Base-by-base conservation (phyloP, 345 rosid species). In the Draba incana region DNA sequence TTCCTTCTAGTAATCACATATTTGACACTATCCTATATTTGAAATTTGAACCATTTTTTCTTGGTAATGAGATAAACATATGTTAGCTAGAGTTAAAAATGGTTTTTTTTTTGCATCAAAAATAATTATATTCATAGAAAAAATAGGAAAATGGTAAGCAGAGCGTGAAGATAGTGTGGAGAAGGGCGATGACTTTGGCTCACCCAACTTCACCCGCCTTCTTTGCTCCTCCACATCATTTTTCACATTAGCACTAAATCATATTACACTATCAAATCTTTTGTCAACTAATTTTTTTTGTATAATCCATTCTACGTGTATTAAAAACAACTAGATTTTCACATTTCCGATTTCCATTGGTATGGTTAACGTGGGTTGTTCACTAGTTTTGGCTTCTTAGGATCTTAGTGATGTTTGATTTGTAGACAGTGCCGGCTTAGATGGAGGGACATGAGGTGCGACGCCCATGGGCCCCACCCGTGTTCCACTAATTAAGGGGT, bases 161-260 rank as follows among this genome's bases (percentile, higher is more conserved):
- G 72, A 38, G 65, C 64, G 65, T 10, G 48, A 47, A 66, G 62
- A 43, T 54, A 54, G 71, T 42, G 51, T 27, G 10, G 61, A 61
- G 48, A 42, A 47, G 5, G 2, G 25, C 33, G 62, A 31, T 6
- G 68, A 74, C 77, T 74, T 58, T 43, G 72, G 55, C 66, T 37
- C 28, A 74, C 72, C 72, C 59, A 74, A 66, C 62, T 65, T 33
- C 62, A 66, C 9, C 72, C 72, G 68, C 31, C 67, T 73, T 66
- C 42, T 66, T 37, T 66, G 77, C 62, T 73, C 72, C 61, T 57
- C 52, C 72, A 58, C 67, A 74, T 52, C 13, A 8, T 46, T 37
- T 55, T 5, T 23, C 24, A 57, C 2, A 12, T 39, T 23, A 23
- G 2, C 7, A 57, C 28, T 41, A 13, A 13, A 24, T 31, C 24